Evolutionary conservation across 129 eudicot species (phyloP).

Genomic region (Saussurea involucrata): DNA sequence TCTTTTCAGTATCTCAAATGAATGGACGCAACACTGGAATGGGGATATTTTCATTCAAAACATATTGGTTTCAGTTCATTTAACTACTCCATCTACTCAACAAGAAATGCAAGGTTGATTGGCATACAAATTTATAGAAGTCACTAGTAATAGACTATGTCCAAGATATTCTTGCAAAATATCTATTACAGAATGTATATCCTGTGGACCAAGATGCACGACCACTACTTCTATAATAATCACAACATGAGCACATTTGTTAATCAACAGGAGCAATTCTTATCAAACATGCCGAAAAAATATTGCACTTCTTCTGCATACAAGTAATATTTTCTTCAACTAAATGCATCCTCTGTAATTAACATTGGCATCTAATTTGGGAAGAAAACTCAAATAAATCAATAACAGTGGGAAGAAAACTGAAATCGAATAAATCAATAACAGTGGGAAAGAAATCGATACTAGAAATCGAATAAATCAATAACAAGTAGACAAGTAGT

Average conservation of each 20-base stretch:
- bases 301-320: background rate
- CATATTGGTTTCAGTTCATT: background rate
- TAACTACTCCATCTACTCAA: background rate
- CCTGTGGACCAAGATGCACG: background rate
- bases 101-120: background rate
- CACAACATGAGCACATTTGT: background rate
- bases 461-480: no score
- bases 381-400: no score
- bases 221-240: background rate
- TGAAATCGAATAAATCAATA: no score
- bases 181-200: background rate
- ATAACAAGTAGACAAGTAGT: no score
- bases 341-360: background rate
- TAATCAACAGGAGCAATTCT: background rate
- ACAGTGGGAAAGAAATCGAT: no score
- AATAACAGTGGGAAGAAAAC: no score
- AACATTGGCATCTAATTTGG: background rate
- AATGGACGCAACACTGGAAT: background rate
- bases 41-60: background rate
- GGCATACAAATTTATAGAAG: background rate
- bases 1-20: background rate
- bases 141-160: background rate
- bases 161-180: background rate
- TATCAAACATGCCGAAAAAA: background rate
- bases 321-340: background rate